Conservation (phyloP, 75 land plant species). For the Sequoia sempervirens region DNA sequence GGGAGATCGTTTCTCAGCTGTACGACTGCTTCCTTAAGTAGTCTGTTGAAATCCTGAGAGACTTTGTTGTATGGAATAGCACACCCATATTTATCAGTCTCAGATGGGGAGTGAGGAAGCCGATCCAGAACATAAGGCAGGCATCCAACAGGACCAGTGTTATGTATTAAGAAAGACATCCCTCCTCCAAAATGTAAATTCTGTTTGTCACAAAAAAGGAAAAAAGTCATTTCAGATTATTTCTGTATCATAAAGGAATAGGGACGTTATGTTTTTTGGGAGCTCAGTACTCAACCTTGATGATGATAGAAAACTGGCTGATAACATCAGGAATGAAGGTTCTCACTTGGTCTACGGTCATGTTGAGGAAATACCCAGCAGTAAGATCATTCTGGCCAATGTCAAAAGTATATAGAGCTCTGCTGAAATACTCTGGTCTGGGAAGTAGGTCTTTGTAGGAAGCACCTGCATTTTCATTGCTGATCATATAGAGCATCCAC, state of each 20-base stretch:
- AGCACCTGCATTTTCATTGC: conserved; percentile 6
- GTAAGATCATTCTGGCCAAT: conserved; percentile 60
- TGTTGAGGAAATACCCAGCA: conserved; percentile 28
- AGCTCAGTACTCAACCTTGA: conserved; percentile 22
- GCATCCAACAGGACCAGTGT: conserved; percentile 59
- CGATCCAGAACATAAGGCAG: conserved; percentile 28
- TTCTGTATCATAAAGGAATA: neutral
- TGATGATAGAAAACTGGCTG: conserved; percentile 18
- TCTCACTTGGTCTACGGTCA: conserved; percentile 20
- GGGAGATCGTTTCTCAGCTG: conserved; percentile 41
- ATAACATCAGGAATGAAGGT: conserved; percentile 31
- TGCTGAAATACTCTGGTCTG: conserved; percentile 26
- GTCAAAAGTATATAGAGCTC: conserved; percentile 45
- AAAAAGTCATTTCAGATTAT: neutral
- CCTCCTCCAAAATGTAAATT: conserved; percentile 33
- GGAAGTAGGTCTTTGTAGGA: conserved; percentile 22
- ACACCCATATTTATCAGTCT: conserved; percentile 49
- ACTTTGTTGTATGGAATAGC: conserved; percentile 40
- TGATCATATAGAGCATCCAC: neutral
- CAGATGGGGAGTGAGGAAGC: conserved; percentile 14
- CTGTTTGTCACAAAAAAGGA: conserved; percentile 21
- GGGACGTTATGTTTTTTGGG: neutral
- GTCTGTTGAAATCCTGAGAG: conserved; percentile 43
- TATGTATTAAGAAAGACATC: conserved; percentile 45
- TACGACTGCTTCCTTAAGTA: conserved; percentile 35